Percentiles rank a stretch among this genome's conserved stretches.
These are phyloP conservation scores for Nothophytophthora sp. DNA, from an alignment of 352 stramenopile genomes.

Conservation along the genomic window DNA sequence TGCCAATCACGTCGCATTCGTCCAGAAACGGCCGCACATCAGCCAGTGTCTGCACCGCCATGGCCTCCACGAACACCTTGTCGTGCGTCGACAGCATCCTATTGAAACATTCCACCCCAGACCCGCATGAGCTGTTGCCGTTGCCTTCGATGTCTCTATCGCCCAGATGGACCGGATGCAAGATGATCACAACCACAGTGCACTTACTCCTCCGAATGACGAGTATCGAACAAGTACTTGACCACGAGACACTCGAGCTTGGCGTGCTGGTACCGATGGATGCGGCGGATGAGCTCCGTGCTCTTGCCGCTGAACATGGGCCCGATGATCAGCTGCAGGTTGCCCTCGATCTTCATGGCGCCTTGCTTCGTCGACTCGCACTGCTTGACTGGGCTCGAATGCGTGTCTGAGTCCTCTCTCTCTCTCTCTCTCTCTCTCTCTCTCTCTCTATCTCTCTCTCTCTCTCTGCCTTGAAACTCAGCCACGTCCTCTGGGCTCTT, in stretches of 20 bases:
- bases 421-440: too few species aligned
- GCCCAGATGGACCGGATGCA: neutral
- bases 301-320: slow-evolving; percentile 91
- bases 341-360: slow-evolving; percentile 51
- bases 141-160: too few species aligned
- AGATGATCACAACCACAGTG: too few species aligned
- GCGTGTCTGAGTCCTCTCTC: too few species aligned
- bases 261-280: slow-evolving; percentile 79
- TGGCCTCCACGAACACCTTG: slow-evolving; percentile 68
- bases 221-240: slow-evolving; percentile 80
- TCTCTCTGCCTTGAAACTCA: too few species aligned
- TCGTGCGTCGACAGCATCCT: slow-evolving; percentile 82
- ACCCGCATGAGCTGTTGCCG: too few species aligned
- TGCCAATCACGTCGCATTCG: slow-evolving; percentile 84
- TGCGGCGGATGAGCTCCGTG: slow-evolving; percentile 84
- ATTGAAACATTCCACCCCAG: neutral
- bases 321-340: slow-evolving; percentile 84
- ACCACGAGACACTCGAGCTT: slow-evolving; percentile 80
- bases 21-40: slow-evolving; percentile 59
- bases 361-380: slow-evolving; percentile 24
- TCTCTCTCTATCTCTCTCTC: too few species aligned
- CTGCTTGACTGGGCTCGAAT: neutral
- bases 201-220: slow-evolving; percentile 80
- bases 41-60: slow-evolving; percentile 52
- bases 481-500: too few species aligned